phyloP scores from a whole-genome alignment of 2,329 filamentous ascomycete species.

The Pestalotiopsis sp. region DNA sequence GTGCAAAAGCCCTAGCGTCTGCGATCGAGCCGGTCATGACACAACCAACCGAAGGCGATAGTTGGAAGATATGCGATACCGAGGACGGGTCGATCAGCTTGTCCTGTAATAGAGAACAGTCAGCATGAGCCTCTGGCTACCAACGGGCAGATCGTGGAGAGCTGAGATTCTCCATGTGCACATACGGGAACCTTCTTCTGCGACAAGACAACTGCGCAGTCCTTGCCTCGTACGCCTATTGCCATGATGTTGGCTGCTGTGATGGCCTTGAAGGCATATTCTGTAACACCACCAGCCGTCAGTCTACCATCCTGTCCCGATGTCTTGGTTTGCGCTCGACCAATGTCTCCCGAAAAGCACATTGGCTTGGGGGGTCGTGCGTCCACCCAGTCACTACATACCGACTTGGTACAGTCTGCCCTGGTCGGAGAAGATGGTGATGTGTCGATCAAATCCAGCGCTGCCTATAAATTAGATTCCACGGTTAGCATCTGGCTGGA shows the following conservation, averaged over 20 bases:
- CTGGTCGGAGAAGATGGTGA: conserved; percentile 99
- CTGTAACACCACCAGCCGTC: conserved; percentile 48
- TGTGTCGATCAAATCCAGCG: conserved; percentile 96
- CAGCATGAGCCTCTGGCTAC: conserved; percentile 31
- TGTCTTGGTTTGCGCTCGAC: neutral
- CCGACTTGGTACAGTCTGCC: conserved; percentile 99
- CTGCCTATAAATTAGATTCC: conserved; percentile 56
- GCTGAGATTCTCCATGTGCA: conserved; percentile 28
- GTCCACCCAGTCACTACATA: conserved; percentile 53
- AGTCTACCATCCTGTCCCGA: neutral
- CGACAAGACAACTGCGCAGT: conserved; percentile 94
- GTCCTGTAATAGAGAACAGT: conserved; percentile 63
- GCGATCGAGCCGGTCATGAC: conserved; percentile 99
- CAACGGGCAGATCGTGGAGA: conserved; percentile 19
- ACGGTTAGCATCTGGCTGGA: conserved; percentile 27
- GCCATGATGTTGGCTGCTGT: conserved; percentile 99
- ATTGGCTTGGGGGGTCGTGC: neutral
- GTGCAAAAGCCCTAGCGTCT: conserved; percentile 90
- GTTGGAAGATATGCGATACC: conserved; percentile 95
- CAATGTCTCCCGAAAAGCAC: neutral
- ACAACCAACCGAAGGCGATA: conserved; percentile 94
- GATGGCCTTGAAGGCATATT: conserved; percentile 99
- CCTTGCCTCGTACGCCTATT: conserved; percentile 91
- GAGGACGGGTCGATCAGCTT: conserved; percentile 98
- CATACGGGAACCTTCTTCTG: conserved; percentile 99